These are phyloP conservation scores for Aspergillus conjunctus DNA, from an alignment of 495 filamentous ascomycete species.

Conservation along the genomic window DNA sequence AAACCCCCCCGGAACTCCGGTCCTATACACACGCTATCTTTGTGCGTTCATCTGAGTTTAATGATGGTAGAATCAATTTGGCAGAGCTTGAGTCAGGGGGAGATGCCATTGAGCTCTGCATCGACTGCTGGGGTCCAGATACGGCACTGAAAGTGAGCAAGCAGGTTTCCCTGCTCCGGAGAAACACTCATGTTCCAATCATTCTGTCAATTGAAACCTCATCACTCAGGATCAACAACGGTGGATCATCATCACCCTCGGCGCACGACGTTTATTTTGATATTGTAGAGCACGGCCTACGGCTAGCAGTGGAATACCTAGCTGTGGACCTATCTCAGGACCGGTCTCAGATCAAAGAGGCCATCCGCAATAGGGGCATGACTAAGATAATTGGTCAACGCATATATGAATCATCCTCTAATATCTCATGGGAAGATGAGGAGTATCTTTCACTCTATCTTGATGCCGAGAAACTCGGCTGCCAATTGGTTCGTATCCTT, in stretches of 20 bases:
- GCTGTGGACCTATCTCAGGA: constrained; percentile 64
- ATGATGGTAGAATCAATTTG: constrained; percentile 56
- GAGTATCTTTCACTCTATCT: constrained; percentile 56
- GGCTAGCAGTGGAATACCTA: constrained; percentile 74
- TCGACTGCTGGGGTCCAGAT: constrained; percentile 61
- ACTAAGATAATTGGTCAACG: constrained; percentile 77
- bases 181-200: constrained; percentile 67
- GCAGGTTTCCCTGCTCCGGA: constrained; percentile 47
- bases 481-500: constrained; percentile 69
- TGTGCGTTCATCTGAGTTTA: constrained; percentile 62
- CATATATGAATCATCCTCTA: constrained; percentile 51
- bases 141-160: constrained; percentile 47
- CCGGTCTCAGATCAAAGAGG: constrained; percentile 38
- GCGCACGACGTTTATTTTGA: constrained; percentile 37
- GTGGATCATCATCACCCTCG: constrained; percentile 25
- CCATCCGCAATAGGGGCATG: constrained; percentile 58
- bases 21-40: constrained; percentile 67
- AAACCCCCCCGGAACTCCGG: constrained; percentile 66
- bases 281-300: constrained; percentile 64
- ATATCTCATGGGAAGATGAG: constrained; percentile 63
- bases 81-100: constrained; percentile 66
- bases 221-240: constrained; percentile 35
- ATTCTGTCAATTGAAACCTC: constrained; percentile 67
- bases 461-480: constrained; percentile 63
- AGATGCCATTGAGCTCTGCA: constrained; percentile 72